These are phyloP conservation scores for Flueggea neowawraea DNA, from an alignment of 441 rosid species.

Conservation along the genomic window DNA sequence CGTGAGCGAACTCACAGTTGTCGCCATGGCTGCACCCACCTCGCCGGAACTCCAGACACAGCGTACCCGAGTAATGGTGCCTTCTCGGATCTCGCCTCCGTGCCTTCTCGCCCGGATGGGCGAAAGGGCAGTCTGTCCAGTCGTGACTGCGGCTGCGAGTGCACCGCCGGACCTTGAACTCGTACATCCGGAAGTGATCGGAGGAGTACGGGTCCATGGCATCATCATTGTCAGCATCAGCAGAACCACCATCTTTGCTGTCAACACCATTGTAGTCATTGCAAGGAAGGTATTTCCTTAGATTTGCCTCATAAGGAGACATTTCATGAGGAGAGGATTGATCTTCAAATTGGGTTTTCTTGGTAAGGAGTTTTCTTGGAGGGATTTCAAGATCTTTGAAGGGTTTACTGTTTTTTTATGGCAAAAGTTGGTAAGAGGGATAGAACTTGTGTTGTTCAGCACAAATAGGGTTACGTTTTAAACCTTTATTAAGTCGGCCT, in stretches of 20 bases:
- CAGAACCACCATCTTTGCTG: slow-evolving; percentile 15
- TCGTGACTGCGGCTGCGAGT: slow-evolving; percentile 80
- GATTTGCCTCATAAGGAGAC: slow-evolving; percentile 17
- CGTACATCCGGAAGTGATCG: slow-evolving; percentile 78
- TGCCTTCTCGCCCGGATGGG: slow-evolving; percentile 76
- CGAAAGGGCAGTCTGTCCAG: slow-evolving; percentile 83
- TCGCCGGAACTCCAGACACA: slow-evolving; percentile 59
- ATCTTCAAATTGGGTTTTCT: slow-evolving; percentile 4
- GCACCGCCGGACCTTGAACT: slow-evolving; percentile 75
- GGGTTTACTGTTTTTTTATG: slow-evolving; percentile 13
- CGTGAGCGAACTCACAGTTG: slow-evolving; percentile 80
- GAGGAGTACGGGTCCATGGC: slow-evolving; percentile 58
- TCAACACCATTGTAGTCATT: slow-evolving; percentile 16
- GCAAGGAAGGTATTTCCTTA: slow-evolving; percentile 42
- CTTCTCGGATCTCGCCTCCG: slow-evolving; percentile 67
- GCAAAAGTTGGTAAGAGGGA: slow-evolving; percentile 23
- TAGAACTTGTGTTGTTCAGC: slow-evolving; percentile 46
- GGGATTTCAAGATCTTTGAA: slow-evolving; percentile 48
- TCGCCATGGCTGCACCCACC: slow-evolving; percentile 59
- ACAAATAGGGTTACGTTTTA: slow-evolving; percentile 13
- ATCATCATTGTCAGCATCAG: slow-evolving; percentile 15
- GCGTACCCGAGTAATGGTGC: slow-evolving; percentile 49
- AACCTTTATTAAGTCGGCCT: too few relatives aligned
- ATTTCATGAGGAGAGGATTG: not conserved
- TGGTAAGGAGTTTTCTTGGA: slow-evolving; percentile 46